Evolutionary conservation across 2,329 filamentous ascomycete genomes (phyloP), one percentile per base, ranked within the genome.

Genomic region (Aspergillus felis): DNA sequence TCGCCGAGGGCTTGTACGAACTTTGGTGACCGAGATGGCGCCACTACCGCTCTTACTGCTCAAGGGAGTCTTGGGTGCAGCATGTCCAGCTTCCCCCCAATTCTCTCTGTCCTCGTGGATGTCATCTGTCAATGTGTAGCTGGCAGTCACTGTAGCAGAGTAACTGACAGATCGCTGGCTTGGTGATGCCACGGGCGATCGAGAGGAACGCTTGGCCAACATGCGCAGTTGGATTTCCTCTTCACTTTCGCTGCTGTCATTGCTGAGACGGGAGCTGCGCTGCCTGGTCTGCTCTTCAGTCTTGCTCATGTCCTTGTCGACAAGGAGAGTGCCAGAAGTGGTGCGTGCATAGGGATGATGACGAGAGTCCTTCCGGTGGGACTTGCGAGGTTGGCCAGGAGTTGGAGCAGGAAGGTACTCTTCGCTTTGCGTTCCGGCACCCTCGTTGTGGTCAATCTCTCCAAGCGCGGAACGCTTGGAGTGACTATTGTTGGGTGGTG

Each of bases 381-480:
- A 89, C 81, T 99, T 97, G 61, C 94, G 87, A 28, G 94, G 94
- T 73, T 99, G 94, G 2, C 94, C 94, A 0, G 94, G 94, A 4
- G 94, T 99, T 3, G 94, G 94, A 0, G 92, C 93, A 2, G 94
- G 94, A 4, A 99, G 84, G 66, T 95, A 95, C 71, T 97, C 92
- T 63, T 97, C 92, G 22, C 68, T 66, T 25, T 74, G 72, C 20
- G 68, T 64, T 12, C 72, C 76, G 48, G 73, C 70, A 57, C 79
- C 79, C 64, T 87, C 84, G 59, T 97, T 96, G 63, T 90, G 85
- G 67, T 95, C 91, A 61, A 99, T 90, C 75, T 99, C 94, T 54
- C 93, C 92, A n/a, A 99, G 84, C 3, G 94, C 92, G 32, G 91
- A 87, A 57, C 94, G 86, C 70, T 87, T 86, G 7, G 89, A 88